These are phyloP conservation scores for Eimeria brunetti DNA, from an alignment of 169 alveolate species.

Conservation along the genomic window DNA sequence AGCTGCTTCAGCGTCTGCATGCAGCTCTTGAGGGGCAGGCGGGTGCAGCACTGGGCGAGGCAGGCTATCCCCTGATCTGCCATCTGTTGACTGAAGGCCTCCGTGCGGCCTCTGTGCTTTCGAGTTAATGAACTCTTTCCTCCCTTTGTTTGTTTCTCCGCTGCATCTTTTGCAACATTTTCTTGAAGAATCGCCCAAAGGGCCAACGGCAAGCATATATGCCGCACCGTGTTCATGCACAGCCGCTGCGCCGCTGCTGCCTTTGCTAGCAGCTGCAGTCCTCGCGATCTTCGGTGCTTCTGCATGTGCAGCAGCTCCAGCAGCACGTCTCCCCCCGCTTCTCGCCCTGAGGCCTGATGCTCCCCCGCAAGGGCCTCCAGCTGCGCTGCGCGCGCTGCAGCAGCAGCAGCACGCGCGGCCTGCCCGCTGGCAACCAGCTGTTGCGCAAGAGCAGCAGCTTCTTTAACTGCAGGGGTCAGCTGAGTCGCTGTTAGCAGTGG, in stretches of 20 bases:
- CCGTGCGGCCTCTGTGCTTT: constrained; percentile 30
- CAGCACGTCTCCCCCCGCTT: constrained; percentile 78
- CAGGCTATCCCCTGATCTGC: constrained; percentile 76
- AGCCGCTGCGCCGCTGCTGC: constrained; percentile 53
- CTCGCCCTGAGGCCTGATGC: constrained; percentile 22
- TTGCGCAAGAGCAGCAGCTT: constrained; percentile 49
- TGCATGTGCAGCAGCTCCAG: constrained; percentile 78
- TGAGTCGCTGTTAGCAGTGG: constrained; percentile 29
- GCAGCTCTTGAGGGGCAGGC: constrained; percentile 44
- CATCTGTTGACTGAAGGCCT: constrained; percentile 71
- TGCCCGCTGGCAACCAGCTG: constrained; percentile 47
- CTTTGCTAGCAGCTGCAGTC: constrained; percentile 67
- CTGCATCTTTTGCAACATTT: neutral
- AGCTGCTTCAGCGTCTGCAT: constrained; percentile 41
- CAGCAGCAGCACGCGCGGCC: constrained; percentile 39
- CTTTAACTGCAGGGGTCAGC: constrained; percentile 43
- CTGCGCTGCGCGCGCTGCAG: constrained; percentile 4
- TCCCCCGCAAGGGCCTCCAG: constrained; percentile 58
- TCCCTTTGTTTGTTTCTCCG: neutral
- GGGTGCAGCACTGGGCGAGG: constrained; percentile 61
- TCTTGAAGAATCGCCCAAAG: constrained; percentile 67
- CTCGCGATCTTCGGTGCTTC: constrained; percentile 76
- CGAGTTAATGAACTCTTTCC: neutral
- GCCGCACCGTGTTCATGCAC: constrained; percentile 55
- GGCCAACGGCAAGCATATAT: constrained; percentile 59